Evolutionary conservation across 257 asterid species (phyloP), one percentile per base, ranked within the genome.

Genomic region (Solanum sejunctum): DNA sequence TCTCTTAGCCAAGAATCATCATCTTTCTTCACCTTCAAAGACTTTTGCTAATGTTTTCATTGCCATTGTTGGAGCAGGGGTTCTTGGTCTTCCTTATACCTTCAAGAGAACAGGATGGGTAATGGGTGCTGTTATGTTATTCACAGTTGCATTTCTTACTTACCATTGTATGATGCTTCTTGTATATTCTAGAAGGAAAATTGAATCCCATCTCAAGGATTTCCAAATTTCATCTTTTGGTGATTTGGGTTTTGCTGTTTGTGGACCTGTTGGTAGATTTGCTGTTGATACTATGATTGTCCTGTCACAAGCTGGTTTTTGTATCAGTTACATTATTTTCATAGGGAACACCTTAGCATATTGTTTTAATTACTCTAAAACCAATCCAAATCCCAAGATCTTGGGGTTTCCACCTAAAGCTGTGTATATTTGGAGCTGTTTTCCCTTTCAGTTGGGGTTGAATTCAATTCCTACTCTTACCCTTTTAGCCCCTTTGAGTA

Each of bases 221-320:
- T 78, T 28, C 11, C 26, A 52, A 26, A 78, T 78, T 32, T 28
- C 83, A 28, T 78, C 83, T 78, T 78, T 78, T 78, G 83, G 83
- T 78, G 83, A 78, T 78, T 78, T 78, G 64, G 83, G 83, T 3
- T 78, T 51, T 78, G 83, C 83, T 78, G 66, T 78, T 78, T 78
- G 83, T 78, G 83, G 86, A 55, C 9, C 32, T 26, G 0, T 83
- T 8, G 85, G 85, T 66, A 51, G 85, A 10, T 66, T 10, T 83
- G 66, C 66, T 83, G 85, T 83, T 47, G 85, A 83, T 64, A n/a
- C 63, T 47, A 83, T 83, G 85, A 64, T 83, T 47, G 60, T 83
- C 10, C 9, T 83, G 1, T 83, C 85, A 17, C 85, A 83, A 64
- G 85, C 80, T 83, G 85, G 85, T 64, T 83, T 83, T 83, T 83